phyloP scores from a whole-genome alignment of 176 grass and related monocot genomes.

The Zoysia pacifica region DNA sequence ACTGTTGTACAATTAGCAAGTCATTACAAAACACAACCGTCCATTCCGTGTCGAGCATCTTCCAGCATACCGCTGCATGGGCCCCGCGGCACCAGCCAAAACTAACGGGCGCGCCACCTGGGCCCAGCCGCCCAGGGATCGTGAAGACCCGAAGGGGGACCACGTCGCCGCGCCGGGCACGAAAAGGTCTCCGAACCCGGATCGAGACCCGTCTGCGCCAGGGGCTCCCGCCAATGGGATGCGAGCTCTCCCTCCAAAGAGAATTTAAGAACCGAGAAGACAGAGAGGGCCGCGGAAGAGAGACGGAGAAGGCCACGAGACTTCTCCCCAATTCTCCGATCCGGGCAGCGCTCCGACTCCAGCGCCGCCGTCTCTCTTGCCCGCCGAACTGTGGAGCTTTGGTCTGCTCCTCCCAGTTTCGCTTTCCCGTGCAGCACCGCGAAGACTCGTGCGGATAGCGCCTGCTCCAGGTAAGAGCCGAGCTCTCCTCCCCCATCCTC shows the following conservation, averaged over 20 bases:
- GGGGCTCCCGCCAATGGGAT: constrained; percentile 40
- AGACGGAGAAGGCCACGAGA: constrained; percentile 3
- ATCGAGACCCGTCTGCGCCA: constrained; percentile 8
- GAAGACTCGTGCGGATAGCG: no score
- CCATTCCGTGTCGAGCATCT: constrained; percentile 2
- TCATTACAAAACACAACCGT: neutral
- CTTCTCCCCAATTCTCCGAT: constrained; percentile 33
- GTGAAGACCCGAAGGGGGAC: neutral
- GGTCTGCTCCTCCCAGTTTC: constrained; percentile 16
- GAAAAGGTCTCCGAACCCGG: neutral
- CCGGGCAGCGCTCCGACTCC: constrained; percentile 5
- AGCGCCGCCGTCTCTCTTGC: neutral
- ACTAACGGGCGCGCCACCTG: constrained; percentile 15
- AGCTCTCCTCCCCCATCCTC: no score
- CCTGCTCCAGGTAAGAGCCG: no score
- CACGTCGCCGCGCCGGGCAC: neutral
- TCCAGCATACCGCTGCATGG: constrained; percentile 25
- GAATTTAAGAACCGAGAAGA: constrained; percentile 49
- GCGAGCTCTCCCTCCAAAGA: constrained; percentile 34
- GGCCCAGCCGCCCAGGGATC: neutral
- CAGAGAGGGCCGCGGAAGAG: neutral
- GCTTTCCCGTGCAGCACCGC: no score
- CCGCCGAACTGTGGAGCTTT: neutral
- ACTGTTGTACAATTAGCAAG: neutral
- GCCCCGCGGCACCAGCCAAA: neutral